Percentiles rank a stretch among this genome's conserved stretches.
Evolutionary conservation across 768 basidiomycete species (phyloP).

Genomic region (Coprinellus micaceus): DNA sequence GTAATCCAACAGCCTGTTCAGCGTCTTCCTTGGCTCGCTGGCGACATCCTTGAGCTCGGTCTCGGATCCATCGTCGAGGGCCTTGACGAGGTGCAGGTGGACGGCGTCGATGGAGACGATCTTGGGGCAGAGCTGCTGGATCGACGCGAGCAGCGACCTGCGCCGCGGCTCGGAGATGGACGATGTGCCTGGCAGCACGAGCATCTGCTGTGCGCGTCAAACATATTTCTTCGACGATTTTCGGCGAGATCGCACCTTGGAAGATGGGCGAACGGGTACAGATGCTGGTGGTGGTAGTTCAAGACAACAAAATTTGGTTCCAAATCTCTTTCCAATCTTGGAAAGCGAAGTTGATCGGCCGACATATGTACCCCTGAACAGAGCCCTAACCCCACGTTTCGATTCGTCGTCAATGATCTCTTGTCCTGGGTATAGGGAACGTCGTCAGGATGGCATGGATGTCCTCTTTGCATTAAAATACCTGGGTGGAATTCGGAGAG

Average conservation of each 20-base stretch:
- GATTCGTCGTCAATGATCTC: too few relatives aligned
- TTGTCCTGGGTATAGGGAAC: too few relatives aligned
- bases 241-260: background rate
- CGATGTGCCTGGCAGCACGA: conserved; percentile 75
- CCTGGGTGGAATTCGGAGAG: too few relatives aligned
- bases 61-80: conserved; percentile 42
- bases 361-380: too few relatives aligned
- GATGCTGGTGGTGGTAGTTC: background rate
- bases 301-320: background rate
- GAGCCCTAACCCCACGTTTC: too few relatives aligned
- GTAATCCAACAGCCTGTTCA: conserved; percentile 76
- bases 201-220: conserved; percentile 43
- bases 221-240: background rate
- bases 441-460: too few relatives aligned
- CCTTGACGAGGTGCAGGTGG: conserved; percentile 83
- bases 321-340: background rate
- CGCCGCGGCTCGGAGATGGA: conserved; percentile 70
- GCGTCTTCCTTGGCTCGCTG: conserved; percentile 46
- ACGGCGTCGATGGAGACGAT: conserved; percentile 75
- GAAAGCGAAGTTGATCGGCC: background rate
- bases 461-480: too few relatives aligned
- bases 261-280: too few relatives aligned
- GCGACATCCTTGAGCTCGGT: conserved; percentile 39
- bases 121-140: conserved; percentile 49
- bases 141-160: conserved; percentile 54